Evolutionary conservation across 495 filamentous ascomycete genomes (phyloP).

Genomic region (Hypoxylon lienhwacheense): DNA sequence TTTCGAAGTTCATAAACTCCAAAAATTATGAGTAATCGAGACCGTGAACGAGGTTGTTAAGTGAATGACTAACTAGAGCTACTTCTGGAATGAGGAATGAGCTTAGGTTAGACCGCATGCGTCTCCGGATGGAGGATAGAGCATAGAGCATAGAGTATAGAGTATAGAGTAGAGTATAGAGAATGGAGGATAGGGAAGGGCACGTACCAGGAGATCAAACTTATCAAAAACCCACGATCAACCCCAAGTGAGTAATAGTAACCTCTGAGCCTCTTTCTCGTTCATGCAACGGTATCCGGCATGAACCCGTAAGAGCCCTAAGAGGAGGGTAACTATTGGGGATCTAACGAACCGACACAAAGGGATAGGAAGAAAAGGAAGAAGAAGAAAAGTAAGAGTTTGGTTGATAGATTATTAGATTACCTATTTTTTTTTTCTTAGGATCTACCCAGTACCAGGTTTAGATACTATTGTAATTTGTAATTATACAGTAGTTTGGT

Average conservation of each 20-base stretch:
- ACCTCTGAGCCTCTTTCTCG: conserved; percentile 31
- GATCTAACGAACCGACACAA: conserved; percentile 23
- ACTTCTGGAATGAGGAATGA: conserved; percentile 28
- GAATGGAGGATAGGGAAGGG: too few relatives aligned
- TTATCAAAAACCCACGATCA: conserved; percentile 21
- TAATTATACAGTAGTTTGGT: conserved; percentile 6
- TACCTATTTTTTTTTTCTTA: conserved; percentile 6
- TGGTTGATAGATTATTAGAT: conserved; percentile 9
- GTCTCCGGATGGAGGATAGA: conserved; percentile 18
- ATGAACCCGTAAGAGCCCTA: conserved; percentile 23
- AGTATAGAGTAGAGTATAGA: too few relatives aligned
- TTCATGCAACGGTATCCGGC: conserved; percentile 34
- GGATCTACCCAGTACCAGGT: conserved; percentile 18
- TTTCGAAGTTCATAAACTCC: not conserved
- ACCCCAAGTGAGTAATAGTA: conserved; percentile 16
- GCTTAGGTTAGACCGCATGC: conserved; percentile 22
- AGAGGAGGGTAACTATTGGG: too few relatives aligned
- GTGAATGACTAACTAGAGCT: not conserved
- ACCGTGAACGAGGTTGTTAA: conserved; percentile 11
- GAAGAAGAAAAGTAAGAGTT: not conserved
- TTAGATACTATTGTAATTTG: not conserved
- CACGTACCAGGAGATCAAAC: conserved; percentile 31
- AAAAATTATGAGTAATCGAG: not conserved
- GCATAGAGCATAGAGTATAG: too few relatives aligned
- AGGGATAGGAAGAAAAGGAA: conserved; percentile 5